A percentile compares a stretch with the other conserved stretches of the same genome.
These are phyloP conservation scores for Orbilia brochopaga DNA, from an alignment of 2,329 filamentous ascomycete genomes.

Conservation along the genomic window DNA sequence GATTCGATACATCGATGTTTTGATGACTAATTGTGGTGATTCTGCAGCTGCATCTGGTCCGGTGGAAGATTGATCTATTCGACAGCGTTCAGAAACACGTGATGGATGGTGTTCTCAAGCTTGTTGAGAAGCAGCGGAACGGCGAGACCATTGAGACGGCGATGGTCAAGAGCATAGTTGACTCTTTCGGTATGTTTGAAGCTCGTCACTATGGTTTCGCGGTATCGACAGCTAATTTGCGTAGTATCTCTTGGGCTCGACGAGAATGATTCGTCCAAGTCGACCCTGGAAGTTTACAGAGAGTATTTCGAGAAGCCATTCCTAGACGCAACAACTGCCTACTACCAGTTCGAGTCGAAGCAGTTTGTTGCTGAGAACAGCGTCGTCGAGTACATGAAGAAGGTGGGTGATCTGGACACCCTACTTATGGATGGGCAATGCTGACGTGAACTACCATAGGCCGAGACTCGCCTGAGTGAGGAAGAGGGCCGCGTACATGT, in stretches of 20 bases:
- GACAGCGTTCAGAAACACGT: constrained; percentile 81
- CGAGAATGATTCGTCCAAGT: constrained; percentile 89
- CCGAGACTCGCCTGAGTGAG: constrained; percentile 83
- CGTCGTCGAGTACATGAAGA: constrained; percentile 99
- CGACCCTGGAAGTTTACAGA: constrained; percentile 92
- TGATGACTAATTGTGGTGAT: constrained; percentile 7
- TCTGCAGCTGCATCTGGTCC: constrained; percentile 76
- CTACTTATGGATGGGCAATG: not conserved
- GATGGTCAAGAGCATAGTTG: constrained; percentile 95
- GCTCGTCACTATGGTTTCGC: constrained; percentile 39
- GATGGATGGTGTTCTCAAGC: constrained; percentile 91
- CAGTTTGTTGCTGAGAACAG: constrained; percentile 96
- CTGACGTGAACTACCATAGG: constrained; percentile 57
- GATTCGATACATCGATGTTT: not conserved
- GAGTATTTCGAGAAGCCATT: constrained; percentile 92
- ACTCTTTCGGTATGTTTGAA: constrained; percentile 69
- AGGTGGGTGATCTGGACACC: constrained; percentile 59
- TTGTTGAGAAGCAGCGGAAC: constrained; percentile 95
- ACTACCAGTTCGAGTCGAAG: constrained; percentile 90
- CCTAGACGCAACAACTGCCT: constrained; percentile 78
- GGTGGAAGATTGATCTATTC: constrained; percentile 94
- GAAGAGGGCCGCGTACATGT: constrained; percentile 92
- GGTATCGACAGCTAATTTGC: constrained; percentile 3
- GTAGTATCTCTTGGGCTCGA: constrained; percentile 86
- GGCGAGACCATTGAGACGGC: constrained; percentile 97